Conservation (phyloP, 306 rosid genomes). For the Oemleria cerasiformis region DNA sequence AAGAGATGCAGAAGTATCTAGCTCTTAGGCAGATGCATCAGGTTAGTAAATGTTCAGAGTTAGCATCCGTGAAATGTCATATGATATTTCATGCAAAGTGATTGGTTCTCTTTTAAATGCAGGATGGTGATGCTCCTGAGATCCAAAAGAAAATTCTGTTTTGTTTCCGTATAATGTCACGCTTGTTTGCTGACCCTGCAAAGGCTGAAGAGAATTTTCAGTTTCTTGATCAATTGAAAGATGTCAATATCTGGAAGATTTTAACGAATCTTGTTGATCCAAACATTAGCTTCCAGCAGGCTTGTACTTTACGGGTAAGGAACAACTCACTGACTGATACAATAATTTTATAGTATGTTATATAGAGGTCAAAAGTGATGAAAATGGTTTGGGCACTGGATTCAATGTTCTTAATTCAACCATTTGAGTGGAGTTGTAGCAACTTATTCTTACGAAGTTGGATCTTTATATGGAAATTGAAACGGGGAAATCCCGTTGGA, state of each 20-base stretch:
- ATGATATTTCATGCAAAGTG: constrained; percentile 24
- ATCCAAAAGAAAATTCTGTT: constrained; percentile 66
- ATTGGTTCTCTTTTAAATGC: constrained; percentile 49
- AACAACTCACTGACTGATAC: constrained; percentile 11
- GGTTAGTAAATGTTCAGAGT: constrained; percentile 53
- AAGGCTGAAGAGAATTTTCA: constrained; percentile 88
- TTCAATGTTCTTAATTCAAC: too few relatives aligned
- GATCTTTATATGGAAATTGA: too few relatives aligned
- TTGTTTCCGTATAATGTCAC: constrained; percentile 85
- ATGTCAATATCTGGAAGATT: constrained; percentile 92
- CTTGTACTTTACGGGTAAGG: constrained; percentile 61
- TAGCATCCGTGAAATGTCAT: constrained; percentile 25
- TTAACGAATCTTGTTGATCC: constrained; percentile 83
- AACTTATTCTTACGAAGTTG: too few relatives aligned
- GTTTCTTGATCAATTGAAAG: constrained; percentile 89
- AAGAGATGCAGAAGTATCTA: constrained; percentile 94
- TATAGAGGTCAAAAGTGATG: constrained; percentile 4
- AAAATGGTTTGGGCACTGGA: neutral
- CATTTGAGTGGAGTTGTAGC: too few relatives aligned
- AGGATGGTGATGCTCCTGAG: constrained; percentile 84
- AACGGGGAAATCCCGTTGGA: too few relatives aligned
- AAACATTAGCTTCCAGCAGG: constrained; percentile 67
- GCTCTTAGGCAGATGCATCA: constrained; percentile 66
- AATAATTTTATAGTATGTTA: neutral
- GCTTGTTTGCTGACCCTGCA: constrained; percentile 70